Conservation (phyloP, 2,329 filamentous ascomycete species). For the Pseudocercospora crystallina region DNA sequence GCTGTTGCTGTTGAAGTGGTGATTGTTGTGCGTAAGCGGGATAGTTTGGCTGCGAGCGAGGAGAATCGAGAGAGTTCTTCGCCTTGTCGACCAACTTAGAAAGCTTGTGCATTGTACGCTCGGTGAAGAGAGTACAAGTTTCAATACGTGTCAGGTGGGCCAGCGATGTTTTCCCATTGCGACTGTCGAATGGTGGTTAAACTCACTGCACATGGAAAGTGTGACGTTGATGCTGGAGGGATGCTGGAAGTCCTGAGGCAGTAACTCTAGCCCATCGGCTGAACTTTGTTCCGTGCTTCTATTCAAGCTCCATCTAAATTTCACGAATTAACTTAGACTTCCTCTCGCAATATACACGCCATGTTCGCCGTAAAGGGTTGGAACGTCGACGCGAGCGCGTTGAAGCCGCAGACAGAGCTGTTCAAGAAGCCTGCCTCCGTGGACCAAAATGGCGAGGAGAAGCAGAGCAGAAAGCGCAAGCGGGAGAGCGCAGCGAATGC, state of each 20-base stretch:
- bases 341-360: background rate
- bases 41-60: background rate
- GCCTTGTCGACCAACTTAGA: conserved; percentile 20
- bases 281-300: background rate
- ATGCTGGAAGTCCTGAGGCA: too few relatives aligned
- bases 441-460: conserved; percentile 52
- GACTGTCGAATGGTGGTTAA: background rate
- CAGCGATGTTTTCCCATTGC: conserved; percentile 4
- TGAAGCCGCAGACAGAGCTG: conserved; percentile 66
- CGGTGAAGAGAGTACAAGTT: background rate
- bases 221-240: too few relatives aligned
- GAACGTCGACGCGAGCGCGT: conserved; percentile 71
- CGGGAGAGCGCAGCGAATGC: conserved; percentile 45
- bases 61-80: conserved; percentile 6
- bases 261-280: background rate
- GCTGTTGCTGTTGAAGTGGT: conserved; percentile 1
- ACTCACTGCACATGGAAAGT: too few relatives aligned
- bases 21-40: conserved; percentile 2
- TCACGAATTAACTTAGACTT: conserved; percentile 1
- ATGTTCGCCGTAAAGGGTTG: conserved; percentile 97
- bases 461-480: conserved; percentile 45
- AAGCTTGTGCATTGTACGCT: conserved; percentile 15
- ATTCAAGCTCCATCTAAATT: conserved; percentile 1
- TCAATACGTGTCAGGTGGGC: conserved; percentile 6
- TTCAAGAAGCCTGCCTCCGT: conserved; percentile 33